Conservation (phyloP, 2,329 filamentous ascomycete genomes). For the Aurifilum marmelostoma region DNA sequence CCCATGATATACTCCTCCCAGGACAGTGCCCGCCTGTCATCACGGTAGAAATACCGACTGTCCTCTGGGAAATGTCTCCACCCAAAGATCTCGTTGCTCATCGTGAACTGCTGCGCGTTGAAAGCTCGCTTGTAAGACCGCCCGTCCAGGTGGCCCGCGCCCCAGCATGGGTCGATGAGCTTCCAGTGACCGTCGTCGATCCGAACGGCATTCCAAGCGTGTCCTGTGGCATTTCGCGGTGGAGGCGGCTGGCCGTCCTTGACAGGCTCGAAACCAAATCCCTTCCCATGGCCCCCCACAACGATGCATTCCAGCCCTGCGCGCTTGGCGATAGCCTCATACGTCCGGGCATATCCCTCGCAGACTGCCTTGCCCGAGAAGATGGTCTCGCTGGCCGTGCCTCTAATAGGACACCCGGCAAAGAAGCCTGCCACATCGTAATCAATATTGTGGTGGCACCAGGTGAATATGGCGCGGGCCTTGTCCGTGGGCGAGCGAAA, state of each 20-base stretch:
- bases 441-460: conserved; percentile 90
- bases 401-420: conserved; percentile 62
- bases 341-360: conserved; percentile 86
- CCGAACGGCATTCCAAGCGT: conserved; percentile 92
- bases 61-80: conserved; percentile 77
- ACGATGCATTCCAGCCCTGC: conserved; percentile 80
- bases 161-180: conserved; percentile 90
- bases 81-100: conserved; percentile 79
- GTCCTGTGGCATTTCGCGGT: conserved; percentile 62
- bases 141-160: conserved; percentile 70
- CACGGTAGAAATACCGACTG: conserved; percentile 69
- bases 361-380: conserved; percentile 83
- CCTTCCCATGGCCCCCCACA: conserved; percentile 82
- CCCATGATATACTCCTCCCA: conserved; percentile 86
- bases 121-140: conserved; percentile 70
- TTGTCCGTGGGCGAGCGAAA: conserved; percentile 88
- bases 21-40: conserved; percentile 66
- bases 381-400: conserved; percentile 74
- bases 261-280: conserved; percentile 70
- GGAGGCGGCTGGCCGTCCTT: conserved; percentile 68
- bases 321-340: conserved; percentile 74
- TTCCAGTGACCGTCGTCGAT: conserved; percentile 92
- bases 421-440: conserved; percentile 87
- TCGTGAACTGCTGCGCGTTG: conserved; percentile 61
- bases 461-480: conserved; percentile 89